Base-by-base conservation (phyloP, 345 rosid genomes). In the Arabis alpina region DNA sequence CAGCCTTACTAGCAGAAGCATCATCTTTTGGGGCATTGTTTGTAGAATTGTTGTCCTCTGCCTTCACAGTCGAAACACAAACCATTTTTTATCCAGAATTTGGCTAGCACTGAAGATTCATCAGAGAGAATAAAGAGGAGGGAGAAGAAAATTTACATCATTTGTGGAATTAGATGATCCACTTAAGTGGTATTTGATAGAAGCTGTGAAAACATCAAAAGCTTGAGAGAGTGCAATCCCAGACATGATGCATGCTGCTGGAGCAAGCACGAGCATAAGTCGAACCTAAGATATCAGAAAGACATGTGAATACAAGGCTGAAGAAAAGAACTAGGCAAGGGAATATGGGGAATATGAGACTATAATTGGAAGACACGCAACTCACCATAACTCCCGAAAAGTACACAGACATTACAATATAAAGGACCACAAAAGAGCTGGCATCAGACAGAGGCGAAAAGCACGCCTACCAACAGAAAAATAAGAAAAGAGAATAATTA, bases 381-480 rank as follows among this genome's bases (percentile, higher is more conserved):
- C 92, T 84, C 74, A 95, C 99, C 99, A 95, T 95, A 72, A 95
- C 99, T 81, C 99, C 99, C 72, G 99, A 95, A 76, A 95, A 95
- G 81, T 95, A 95, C 11, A 90, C 98, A 52, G 99, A 87, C 72
- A 93, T 88, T 66, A 90, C 98, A 55, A 95, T 90, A 61, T 95
- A 95, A 49, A 95, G 98, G 79, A 95, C 59, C 47, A 78, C 85
- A 47, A 94, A 94, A 70, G 99, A 89, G 82, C 98, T 94, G 57
- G 99, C 95, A 86, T 94, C 99, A 61, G 99, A 86, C 59, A 94
- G 82, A 72, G 99, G 99, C 9, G 81, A 81, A 83, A 95, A 95
- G 82, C 99, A 95, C 3, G 99, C 97, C 99, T 95, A 85, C 76
- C 78, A 81, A 77, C 67, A 76, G 51, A 77, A 48, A 51, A 66